Conservation (phyloP, 2,329 filamentous ascomycete genomes). For the Apiospora rasikravindrae region DNA sequence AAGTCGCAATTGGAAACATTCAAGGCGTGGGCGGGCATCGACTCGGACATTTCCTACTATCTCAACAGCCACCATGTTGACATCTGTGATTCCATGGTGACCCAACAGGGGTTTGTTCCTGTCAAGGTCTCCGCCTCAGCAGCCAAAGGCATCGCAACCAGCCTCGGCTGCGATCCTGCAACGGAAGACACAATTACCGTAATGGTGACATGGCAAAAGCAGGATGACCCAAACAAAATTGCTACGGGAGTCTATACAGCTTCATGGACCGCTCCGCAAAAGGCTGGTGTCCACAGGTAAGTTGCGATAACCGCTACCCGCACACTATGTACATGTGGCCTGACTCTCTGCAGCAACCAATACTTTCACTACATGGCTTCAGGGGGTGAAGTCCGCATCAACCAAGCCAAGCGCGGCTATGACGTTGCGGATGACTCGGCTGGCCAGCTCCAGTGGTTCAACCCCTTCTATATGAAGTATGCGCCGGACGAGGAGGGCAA, state of each 20-base stretch:
- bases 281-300: constrained; percentile 84
- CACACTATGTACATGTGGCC: background rate
- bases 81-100: constrained; percentile 90
- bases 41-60: constrained; percentile 95
- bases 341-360: constrained; percentile 62
- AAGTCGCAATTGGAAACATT: constrained; percentile 93
- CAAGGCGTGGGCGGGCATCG: constrained; percentile 90
- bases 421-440: constrained; percentile 85
- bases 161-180: constrained; percentile 75
- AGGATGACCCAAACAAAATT: constrained; percentile 68
- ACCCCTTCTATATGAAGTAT: constrained; percentile 96
- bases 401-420: constrained; percentile 94
- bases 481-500: constrained; percentile 94
- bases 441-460: constrained; percentile 80
- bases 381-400: constrained; percentile 83
- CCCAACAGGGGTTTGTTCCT: constrained; percentile 72
- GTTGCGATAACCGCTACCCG: background rate
- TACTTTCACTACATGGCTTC: constrained; percentile 94
- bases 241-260: constrained; percentile 92
- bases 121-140: constrained; percentile 79
- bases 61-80: constrained; percentile 95
- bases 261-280: constrained; percentile 92
- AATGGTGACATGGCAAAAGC: constrained; percentile 85
- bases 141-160: constrained; percentile 78
- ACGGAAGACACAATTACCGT: constrained; percentile 96